Percentiles rank a stretch among this genome's conserved stretches.
These are phyloP conservation scores for Aurinia saxatilis DNA, from an alignment of 345 rosid genomes.

Conservation along the genomic window DNA sequence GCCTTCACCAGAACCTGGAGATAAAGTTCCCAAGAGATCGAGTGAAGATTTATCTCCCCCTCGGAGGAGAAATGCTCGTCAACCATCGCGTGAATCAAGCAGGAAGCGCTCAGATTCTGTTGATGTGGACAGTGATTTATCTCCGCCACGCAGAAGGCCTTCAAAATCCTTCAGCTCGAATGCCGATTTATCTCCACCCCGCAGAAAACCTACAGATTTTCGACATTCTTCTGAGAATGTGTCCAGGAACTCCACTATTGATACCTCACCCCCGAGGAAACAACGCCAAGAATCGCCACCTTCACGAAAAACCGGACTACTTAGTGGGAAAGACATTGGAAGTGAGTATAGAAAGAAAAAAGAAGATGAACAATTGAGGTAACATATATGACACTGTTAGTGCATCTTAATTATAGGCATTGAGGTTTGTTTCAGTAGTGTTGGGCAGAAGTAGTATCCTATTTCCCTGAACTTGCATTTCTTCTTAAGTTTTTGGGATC, in stretches of 20 bases:
- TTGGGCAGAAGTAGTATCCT: not conserved
- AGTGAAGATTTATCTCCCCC: constrained; percentile 46
- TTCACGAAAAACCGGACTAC: constrained; percentile 55
- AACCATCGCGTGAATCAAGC: constrained; percentile 15
- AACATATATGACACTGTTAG: not conserved
- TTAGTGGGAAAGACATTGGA: constrained; percentile 55
- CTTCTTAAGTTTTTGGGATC: not conserved
- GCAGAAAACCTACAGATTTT: no score
- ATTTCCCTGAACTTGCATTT: not conserved
- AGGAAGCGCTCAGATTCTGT: constrained; percentile 16
- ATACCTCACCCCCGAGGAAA: constrained; percentile 61
- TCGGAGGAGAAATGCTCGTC: constrained; percentile 20
- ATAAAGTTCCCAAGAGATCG: constrained; percentile 4
- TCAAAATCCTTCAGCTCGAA: constrained; percentile 4
- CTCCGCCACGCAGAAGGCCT: constrained; percentile 30
- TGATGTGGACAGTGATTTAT: constrained; percentile 31
- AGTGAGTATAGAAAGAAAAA: constrained; percentile 54
- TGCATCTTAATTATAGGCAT: not conserved
- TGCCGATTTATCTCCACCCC: constrained; percentile 40
- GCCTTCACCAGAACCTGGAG: constrained; percentile 29
- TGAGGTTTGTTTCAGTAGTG: not conserved
- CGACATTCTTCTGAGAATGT: constrained; percentile 14
- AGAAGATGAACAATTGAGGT: constrained; percentile 59
- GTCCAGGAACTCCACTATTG: constrained; percentile 26
- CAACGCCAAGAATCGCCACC: constrained; percentile 31